Percentiles rank a stretch among this genome's conserved stretches.
Evolutionary conservation across 1,139 yeast species (phyloP).

Genomic region (Casaregolazyma suthepensis): DNA sequence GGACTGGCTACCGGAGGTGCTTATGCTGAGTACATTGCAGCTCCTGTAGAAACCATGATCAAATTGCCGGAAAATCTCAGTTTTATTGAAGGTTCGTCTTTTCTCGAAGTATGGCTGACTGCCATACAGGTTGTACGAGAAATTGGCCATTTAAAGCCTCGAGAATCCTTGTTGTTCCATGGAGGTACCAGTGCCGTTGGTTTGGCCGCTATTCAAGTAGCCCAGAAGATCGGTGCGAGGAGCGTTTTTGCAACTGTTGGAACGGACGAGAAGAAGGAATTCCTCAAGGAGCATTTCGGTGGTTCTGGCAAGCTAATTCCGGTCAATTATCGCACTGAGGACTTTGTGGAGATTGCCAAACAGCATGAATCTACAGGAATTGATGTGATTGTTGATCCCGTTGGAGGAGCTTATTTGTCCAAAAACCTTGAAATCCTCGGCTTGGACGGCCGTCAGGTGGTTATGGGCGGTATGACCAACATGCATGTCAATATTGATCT

Average conservation of each 20-base stretch:
- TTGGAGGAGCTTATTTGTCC: conserved; percentile 28
- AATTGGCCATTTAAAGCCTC: conserved; percentile 27
- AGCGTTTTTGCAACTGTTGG: conserved; percentile 33
- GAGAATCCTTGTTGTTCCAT: conserved; percentile 29
- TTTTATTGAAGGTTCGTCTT: conserved; percentile 28
- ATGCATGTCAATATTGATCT: conserved; percentile 21
- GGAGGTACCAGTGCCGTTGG: conserved; percentile 36
- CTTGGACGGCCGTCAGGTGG: conserved; percentile 28
- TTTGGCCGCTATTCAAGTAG: conserved; percentile 33
- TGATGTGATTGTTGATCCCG: conserved; percentile 33
- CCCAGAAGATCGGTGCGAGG: conserved; percentile 32
- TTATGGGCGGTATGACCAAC: conserved; percentile 29
- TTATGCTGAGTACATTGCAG: conserved; percentile 33
- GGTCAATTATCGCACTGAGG: conserved; percentile 26
- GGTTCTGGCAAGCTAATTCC: conserved; percentile 23
- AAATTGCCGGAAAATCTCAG: conserved; percentile 24
- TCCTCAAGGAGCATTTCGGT: conserved; percentile 17
- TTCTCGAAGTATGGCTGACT: conserved; percentile 36
- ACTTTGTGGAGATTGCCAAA: conserved; percentile 24
- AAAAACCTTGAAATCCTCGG: conserved; percentile 23
- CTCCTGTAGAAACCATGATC: conserved; percentile 25
- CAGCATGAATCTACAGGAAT: conserved; percentile 25
- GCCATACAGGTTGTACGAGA: conserved; percentile 31
- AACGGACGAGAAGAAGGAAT: conserved; percentile 24
- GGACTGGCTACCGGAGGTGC: conserved; percentile 36